Base-by-base conservation (phyloP, 306 rosid species). In the Cicer cuneatum region DNA sequence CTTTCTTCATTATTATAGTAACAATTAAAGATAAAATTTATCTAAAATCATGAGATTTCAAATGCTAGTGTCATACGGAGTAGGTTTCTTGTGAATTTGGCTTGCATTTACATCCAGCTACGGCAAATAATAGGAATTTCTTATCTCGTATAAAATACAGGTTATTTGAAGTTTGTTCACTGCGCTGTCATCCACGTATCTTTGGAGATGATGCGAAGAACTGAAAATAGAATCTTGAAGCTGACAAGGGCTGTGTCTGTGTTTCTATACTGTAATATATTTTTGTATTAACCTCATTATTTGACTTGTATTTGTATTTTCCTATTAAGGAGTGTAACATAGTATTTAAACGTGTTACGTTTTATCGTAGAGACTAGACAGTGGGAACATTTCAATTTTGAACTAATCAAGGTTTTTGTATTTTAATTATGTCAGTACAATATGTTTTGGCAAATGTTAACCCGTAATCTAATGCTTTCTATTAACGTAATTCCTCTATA, bases 151-250 rank as follows among this genome's bases (percentile, higher is more conserved):
- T 8, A 10, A 21, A 58, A 58, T 74, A 9, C 69, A 72, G 83
- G 41, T 47, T 38, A 43, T 29, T 42, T 43, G 65, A 60, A 9
- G 60, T 67, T 65, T 67, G 66, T 52, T 54, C 33, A 45, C 21
- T 37, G 49, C 15, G 69, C 73, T 19, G 54, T n/a, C 46, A 43
- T 71, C 42, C 13, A 8, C 13, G 41, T 69, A 19, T 76, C 54
- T 11, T 75, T 2, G 61, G 54, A 65, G 52, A 15, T 29, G 58
- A 42, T 56, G 19, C 47, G 12, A 72, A 12, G 56, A 67, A 37
- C 58, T 66, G 76, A 39, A 66, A 71, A 77, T 21, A 52, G 62
- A 58, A 37, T 69, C 57, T 69, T 53, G 29, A 57, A 75, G 67
- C 51, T 59, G 76, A 66, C 1, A 40, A 15, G 62, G 66, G 74